Percentiles rank a stretch among this genome's conserved stretches.
Evolutionary conservation across 2,329 filamentous ascomycete species (phyloP).

Genomic region (Aspergillus terreus): DNA sequence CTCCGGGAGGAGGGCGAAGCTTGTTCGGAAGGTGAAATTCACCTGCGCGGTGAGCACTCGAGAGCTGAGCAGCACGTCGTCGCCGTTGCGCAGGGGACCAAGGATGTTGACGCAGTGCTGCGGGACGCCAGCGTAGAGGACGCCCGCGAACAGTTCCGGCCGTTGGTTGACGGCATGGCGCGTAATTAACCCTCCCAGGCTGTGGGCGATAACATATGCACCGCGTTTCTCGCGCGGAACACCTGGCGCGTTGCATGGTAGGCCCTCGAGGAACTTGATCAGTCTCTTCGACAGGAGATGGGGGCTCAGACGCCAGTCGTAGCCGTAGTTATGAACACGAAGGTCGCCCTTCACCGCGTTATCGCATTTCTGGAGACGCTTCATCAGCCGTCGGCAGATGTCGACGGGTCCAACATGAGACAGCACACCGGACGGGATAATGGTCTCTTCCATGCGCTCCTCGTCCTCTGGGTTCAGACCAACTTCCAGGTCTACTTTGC

Average conservation of each 20-base stretch:
- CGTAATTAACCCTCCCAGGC: conserved; percentile 78
- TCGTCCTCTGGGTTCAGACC: conserved; percentile 79
- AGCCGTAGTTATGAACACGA: conserved; percentile 84
- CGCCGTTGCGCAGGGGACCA: conserved; percentile 84
- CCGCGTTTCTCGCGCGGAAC: conserved; percentile 57
- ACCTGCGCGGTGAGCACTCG: conserved; percentile 88
- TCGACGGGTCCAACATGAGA: conserved; percentile 88
- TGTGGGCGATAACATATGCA: conserved; percentile 80
- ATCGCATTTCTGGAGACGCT: conserved; percentile 68
- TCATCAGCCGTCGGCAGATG: conserved; percentile 77
- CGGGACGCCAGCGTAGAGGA: conserved; percentile 80
- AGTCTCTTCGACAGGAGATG: conserved; percentile 68
- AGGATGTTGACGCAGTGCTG: conserved; percentile 88
- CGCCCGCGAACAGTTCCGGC: conserved; percentile 80
- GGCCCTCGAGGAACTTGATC: conserved; percentile 66
- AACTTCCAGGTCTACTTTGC: conserved; percentile 87
- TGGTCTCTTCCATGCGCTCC: conserved; percentile 74
- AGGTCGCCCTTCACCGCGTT: conserved; percentile 69
- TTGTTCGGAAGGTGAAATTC: conserved; percentile 86
- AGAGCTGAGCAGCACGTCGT: conserved; percentile 84
- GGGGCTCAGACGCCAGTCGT: conserved; percentile 90
- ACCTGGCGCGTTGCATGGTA: conserved; percentile 69
- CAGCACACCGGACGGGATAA: conserved; percentile 84
- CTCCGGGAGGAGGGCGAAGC: conserved; percentile 78
- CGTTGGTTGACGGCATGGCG: conserved; percentile 81